Conservation (phyloP, 306 rosid genomes). For the Crotalaria pallida region DNA sequence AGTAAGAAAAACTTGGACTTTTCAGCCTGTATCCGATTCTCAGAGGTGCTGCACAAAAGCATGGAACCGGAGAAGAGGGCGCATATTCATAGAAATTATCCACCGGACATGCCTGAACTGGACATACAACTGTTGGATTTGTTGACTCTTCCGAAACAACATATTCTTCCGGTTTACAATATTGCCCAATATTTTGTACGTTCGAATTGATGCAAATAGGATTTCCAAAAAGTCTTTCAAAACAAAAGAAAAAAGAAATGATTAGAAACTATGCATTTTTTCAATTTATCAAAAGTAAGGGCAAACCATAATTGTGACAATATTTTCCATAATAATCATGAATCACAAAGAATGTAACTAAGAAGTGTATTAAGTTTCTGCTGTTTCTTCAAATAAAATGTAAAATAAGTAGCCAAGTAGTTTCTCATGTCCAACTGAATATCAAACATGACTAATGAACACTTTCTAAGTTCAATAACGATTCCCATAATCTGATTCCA, state of each 20-base stretch:
- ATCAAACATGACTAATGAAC: too few species aligned
- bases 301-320: background rate
- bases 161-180: conserved; percentile 43
- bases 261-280: background rate
- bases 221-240: conserved; percentile 73
- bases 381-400: too few species aligned
- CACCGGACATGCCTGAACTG: conserved; percentile 44
- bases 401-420: too few species aligned
- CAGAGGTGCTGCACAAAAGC: conserved; percentile 80
- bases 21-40: conserved; percentile 75
- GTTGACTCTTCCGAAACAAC: conserved; percentile 2
- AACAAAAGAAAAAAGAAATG: background rate
- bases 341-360: background rate
- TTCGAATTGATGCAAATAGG: conserved; percentile 58
- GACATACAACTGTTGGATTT: conserved; percentile 34
- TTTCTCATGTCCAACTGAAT: too few species aligned
- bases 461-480: too few species aligned
- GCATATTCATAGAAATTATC: conserved; percentile 58
- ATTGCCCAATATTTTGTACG: conserved; percentile 34
- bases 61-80: conserved; percentile 41
- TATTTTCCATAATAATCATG: background rate
- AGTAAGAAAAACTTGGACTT: conserved; percentile 88
- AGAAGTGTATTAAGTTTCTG: too few species aligned
- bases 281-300: background rate
- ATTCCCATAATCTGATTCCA: too few species aligned